Evolutionary conservation across 2,329 filamentous ascomycete genomes (phyloP), one percentile per base, ranked within the genome.

Genomic region (Arthrinium puccinioides): DNA sequence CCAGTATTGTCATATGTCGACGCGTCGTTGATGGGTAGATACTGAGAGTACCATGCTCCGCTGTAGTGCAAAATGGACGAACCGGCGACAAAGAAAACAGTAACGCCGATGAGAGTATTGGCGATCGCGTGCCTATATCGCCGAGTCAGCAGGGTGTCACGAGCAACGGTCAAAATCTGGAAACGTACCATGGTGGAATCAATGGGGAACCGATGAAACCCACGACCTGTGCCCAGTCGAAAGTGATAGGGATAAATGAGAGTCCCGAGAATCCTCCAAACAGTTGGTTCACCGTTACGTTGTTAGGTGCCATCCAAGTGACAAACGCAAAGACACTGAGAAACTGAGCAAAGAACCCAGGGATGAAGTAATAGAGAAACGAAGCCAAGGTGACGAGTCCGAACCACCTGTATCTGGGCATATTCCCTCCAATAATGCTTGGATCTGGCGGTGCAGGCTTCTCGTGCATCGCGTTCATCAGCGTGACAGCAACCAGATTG

Each of bases 401-500:
- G 47, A 85, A 86, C 67, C 77, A 81, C 41, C 67, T 66, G 48
- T 82, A 84, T 34, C 80, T 70, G 3, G 79, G 72, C 59, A 87
- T 79, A 9, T 52, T 69, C 50, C 83, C 84, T 4, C 83, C 83
- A 9, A 78, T 49, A 14, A 78, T 57, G 3, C 56, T 71, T 26
- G 58, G 74, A 53, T 74, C 73, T 2, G 59, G 61, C 11, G 59
- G 50, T 13, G 72, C 63, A 24, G 71, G 69, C 19, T 60, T 60
- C 44, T 87, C 82, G 51, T 88, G 83, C 66, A 88, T 79, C 42
- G 82, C 79, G 47, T 81, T 80, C 64, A 87, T 81, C 24, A 87
- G 60, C 1, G 79, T 74, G 7, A 82, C 74, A 5, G 74, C 73
- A 36, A 82, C 79, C 18, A 87, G 64, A 34, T 76, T 82, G 2